phyloP scores from a whole-genome alignment of 2,329 filamentous ascomycete species.

The Arthroderma sp. region DNA sequence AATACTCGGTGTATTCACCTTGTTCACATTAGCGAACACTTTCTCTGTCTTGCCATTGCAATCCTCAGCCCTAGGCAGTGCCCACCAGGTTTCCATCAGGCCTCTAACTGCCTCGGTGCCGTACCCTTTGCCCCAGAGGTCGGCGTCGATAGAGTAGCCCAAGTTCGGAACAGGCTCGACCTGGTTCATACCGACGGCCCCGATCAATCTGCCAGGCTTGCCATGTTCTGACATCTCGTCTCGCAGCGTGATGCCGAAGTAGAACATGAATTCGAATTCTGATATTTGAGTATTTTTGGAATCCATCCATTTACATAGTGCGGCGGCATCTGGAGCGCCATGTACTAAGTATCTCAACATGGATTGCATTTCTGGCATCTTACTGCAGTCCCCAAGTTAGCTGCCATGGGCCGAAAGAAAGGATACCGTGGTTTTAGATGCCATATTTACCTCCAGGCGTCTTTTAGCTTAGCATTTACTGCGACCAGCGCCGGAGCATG shows the following conservation, averaged over 20 bases:
- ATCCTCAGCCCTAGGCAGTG: constrained; percentile 4
- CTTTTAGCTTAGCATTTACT: neutral
- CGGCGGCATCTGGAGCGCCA: constrained; percentile 6
- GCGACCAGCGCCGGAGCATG: neutral
- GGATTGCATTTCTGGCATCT: neutral
- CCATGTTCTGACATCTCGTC: constrained; percentile 4
- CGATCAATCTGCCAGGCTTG: constrained; percentile 8
- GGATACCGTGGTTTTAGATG: neutral
- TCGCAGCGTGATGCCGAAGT: constrained; percentile 8
- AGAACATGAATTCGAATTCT: neutral
- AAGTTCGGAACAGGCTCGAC: constrained; percentile 11
- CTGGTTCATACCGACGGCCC: constrained; percentile 10
- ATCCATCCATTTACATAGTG: neutral
- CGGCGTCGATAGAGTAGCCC: constrained; percentile 10
- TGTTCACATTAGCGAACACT: constrained; percentile 9
- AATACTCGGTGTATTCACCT: constrained; percentile 9
- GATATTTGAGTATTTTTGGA: neutral
- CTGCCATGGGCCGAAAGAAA: neutral
- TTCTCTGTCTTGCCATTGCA: neutral
- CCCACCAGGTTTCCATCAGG: constrained; percentile 12
- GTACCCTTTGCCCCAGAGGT: constrained; percentile 13
- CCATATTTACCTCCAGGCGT: neutral
- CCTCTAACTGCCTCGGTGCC: constrained; percentile 11
- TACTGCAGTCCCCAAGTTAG: neutral
- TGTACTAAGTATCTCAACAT: constrained; percentile 9